Evolutionary conservation across 257 asterid genomes (phyloP), one percentile per base, ranked within the genome.

Genomic region (Eustoma russellianum): DNA sequence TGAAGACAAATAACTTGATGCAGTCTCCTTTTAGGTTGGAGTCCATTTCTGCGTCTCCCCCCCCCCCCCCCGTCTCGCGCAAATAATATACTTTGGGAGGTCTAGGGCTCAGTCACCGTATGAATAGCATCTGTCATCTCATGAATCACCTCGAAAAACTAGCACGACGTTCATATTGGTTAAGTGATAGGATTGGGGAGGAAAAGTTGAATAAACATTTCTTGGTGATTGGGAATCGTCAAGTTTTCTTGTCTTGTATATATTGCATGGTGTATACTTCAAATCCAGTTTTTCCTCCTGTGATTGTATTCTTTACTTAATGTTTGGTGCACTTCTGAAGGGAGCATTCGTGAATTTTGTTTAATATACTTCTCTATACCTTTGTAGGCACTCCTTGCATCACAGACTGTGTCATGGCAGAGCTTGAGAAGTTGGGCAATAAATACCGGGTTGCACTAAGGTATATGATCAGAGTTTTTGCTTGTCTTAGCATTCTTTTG

Each of bases 331-430:
- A 16, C 6, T 15, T 10, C 17, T 24, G 33, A 30, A 45, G 48
- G 46, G 48, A 17, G 6, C 13, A 43, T 53, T 40, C 6, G 5
- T 3, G 13, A 35, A 17, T 54, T 50, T 11, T 54, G 33, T 50
- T 15, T 47, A 12, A 33, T 52, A n/a, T 13, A 6, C 28, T 40
- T 43, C 43, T 43, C 34, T 14, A n/a, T 49, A 55, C 46, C 13
- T 48, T 52, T 41, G 5, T 46, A 92, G 99, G 97, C 71, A 92
- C 97, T 68, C 99, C 99, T 68, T 92, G 99, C 67, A 88, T 92
- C 55, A 92, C 99, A 0, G 98, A 92, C 69, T 92, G 99, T 60
- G 97, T 92, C 34, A 88, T 92, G 97, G 99, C 99, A 14, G 99
- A 92, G 91, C 99, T 92, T 51, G 99, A 92, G 81, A 92, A 92